Percentiles rank a stretch among this genome's conserved stretches.
Conservation (phyloP, 208 protist species). For the Entamoeba dispar region DNA sequence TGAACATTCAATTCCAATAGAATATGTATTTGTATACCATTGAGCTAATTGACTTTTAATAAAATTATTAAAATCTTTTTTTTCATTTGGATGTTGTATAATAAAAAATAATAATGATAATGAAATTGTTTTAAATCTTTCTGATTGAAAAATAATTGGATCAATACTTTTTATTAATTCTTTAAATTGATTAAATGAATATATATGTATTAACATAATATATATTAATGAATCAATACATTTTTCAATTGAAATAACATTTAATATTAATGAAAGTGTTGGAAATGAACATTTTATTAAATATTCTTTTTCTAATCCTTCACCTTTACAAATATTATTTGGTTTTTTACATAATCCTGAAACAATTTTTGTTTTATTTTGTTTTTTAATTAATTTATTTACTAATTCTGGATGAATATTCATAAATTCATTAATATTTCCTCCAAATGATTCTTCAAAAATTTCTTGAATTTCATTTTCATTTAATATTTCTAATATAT, state of each 20-base stretch:
- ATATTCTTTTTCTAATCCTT: not conserved
- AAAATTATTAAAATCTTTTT: not conserved
- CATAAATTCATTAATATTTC: not conserved
- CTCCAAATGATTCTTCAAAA: not conserved
- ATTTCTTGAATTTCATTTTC: not conserved
- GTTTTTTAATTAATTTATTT: not conserved
- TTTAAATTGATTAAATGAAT: not conserved
- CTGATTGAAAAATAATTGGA: not conserved
- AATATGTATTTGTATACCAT: not conserved
- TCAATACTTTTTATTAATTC: not conserved
- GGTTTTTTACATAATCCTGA: not conserved
- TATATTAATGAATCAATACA: not conserved
- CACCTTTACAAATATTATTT: not conserved
- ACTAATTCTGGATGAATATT: not conserved
- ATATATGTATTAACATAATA: not conserved
- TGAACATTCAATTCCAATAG: not conserved
- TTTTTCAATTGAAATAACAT: not conserved
- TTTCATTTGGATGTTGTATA: not conserved
- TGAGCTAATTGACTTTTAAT: not conserved
- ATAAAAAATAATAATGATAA: not conserved
- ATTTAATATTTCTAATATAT: not conserved
- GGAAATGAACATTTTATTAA: not conserved
- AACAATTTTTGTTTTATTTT: not conserved
- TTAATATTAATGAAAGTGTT: not conserved
- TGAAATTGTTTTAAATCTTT: not conserved